Evolutionary conservation across 202 grass and related monocot species (phyloP), one percentile per base, ranked within the genome.

Genomic region (Bolboschoenoplectus hybrid): DNA sequence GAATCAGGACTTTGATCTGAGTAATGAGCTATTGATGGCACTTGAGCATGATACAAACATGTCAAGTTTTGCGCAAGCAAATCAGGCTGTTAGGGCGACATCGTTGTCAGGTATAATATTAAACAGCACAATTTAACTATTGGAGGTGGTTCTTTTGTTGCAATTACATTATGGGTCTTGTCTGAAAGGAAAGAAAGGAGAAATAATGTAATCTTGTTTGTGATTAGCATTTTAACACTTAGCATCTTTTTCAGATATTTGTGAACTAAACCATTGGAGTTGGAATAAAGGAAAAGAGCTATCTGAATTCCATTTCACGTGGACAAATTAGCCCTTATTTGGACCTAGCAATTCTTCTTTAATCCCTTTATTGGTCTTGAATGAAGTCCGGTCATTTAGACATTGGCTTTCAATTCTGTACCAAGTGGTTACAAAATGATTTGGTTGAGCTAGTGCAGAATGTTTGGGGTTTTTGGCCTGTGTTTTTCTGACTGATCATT

Each of bases 101-200:
- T 64, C 85, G 87, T 26, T 83, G 81, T 86, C 91, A 91, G 95
- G 95, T 98, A 79, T 77, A 76, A 67, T 65, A 71, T 61, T 34
- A 49, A 63, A 53, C 2, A 10, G 67, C 17, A 20, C 35, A 45
- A 49, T 60, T 40, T 61, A 49, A 81, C 32, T 45, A 17, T 50
- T 79, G 6, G 20, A 58, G 16, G 6, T 77, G 5, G 6, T 58
- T 41, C 26, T 78, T 77, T 56, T 56, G 10, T 36, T 79, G 52
- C 75, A n/a, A 40, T 56, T 53, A 52, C 13, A 58, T 79, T 40
- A 34, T 55, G 60, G 74, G 19, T 78, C 38, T 58, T 40, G 16
- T 77, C 32, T 72, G 63, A 7, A 66, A 66, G 63, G 63, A 66
- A 34, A 38, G 63, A 36, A 36, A 38, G 38, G 26, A 4, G 63